Percentiles rank a stretch among this genome's conserved stretches.
These are phyloP conservation scores for Phytophthora constricta DNA, from an alignment of 352 stramenopile species.

Conservation along the genomic window DNA sequence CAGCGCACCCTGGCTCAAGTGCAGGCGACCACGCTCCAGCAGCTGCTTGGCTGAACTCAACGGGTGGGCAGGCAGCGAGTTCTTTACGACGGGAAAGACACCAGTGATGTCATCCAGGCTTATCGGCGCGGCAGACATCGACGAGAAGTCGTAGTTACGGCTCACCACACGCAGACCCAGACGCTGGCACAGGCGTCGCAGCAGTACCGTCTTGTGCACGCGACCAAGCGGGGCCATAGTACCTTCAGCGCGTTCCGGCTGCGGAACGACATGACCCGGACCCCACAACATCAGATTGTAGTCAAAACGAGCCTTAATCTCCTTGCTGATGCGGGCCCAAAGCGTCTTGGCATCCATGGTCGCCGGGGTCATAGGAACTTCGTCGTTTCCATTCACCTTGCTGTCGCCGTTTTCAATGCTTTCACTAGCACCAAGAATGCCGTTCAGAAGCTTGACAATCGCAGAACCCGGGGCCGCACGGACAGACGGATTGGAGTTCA, in stretches of 20 bases:
- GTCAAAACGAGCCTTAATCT: conserved; percentile 81
- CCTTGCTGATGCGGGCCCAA: conserved; percentile 63
- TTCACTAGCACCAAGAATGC: conserved; percentile 66
- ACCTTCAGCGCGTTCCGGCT: conserved; percentile 8
- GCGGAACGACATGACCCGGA: conserved; percentile 23
- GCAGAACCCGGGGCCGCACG: conserved; percentile 71
- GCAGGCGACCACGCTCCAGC: conserved; percentile 87
- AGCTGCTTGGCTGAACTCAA: conserved; percentile 83
- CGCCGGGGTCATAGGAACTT: conserved; percentile 15
- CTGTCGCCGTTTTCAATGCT: conserved; percentile 10
- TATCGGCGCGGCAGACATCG: conserved; percentile 73
- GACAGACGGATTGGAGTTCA: conserved; percentile 67
- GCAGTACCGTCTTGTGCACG: conserved; percentile 79
- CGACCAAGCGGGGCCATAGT: conserved; percentile 44
- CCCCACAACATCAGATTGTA: conserved; percentile 83
- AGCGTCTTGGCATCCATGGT: conserved; percentile 51
- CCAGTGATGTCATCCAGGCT: conserved; percentile 91
- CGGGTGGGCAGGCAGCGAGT: conserved; percentile 82
- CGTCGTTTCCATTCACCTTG: conserved; percentile 30
- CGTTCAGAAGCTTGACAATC: conserved; percentile 89
- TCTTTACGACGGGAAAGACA: conserved; percentile 95
- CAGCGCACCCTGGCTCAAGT: conserved; percentile 78
- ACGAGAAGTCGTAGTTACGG: conserved; percentile 89
- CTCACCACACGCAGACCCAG: conserved; percentile 92
- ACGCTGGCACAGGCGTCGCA: conserved; percentile 94